phyloP scores from a whole-genome alignment of 257 asterid species.

The Cruciata laevipes region DNA sequence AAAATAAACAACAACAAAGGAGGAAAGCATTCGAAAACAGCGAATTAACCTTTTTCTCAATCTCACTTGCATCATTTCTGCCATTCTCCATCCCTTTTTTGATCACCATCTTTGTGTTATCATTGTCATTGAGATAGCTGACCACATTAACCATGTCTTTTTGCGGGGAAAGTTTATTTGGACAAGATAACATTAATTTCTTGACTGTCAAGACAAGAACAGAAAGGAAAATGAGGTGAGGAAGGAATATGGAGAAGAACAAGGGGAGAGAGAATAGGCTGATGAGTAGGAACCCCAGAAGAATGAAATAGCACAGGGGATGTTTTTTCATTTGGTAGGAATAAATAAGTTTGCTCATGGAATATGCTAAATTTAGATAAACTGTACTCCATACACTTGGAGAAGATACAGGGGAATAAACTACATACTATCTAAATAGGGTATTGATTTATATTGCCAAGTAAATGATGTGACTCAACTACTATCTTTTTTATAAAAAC shows the following conservation, averaged over 20 bases:
- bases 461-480: neutral
- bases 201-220: neutral
- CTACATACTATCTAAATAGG: neutral
- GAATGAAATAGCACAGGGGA: neutral
- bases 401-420: neutral
- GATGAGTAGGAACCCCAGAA: slow-evolving; percentile 7
- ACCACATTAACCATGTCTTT: neutral
- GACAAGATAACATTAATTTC: neutral
- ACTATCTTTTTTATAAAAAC: too few species aligned
- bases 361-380: slow-evolving; percentile 6
- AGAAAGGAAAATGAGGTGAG: neutral
- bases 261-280: slow-evolving; percentile 9
- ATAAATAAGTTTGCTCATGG: neutral
- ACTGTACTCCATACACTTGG: slow-evolving; percentile 7
- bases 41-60: neutral
- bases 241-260: neutral
- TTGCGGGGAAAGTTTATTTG: neutral
- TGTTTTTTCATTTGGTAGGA: neutral
- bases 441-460: too few species aligned
- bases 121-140: slow-evolving; percentile 5
- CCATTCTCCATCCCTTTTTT: neutral
- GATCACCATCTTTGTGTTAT: slow-evolving; percentile 5
- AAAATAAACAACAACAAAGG: neutral
- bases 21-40: neutral
- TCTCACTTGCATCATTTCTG: neutral